Base-by-base conservation (phyloP, 345 rosid species). In the Theobroma cacao region DNA sequence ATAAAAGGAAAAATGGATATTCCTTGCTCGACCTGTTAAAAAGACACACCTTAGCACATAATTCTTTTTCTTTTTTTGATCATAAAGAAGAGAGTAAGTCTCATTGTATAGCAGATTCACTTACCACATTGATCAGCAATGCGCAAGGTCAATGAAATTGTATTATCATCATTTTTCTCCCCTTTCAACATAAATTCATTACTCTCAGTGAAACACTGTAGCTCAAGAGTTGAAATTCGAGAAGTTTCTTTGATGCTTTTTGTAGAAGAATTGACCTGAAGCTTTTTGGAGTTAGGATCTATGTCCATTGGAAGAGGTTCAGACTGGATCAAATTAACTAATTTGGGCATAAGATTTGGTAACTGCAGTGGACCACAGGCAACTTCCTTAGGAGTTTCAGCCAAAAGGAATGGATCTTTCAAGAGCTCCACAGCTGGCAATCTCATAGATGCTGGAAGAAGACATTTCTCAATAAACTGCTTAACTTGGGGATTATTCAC, bases 381-480 rank as follows among this genome's bases (percentile, higher is more conserved):
- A 64, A 2, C 73, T 76, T 86, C 90, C 80, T 89, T 91, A 6
- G 85, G 58, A 70, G 70, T 87, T 40, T 85, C 88, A 63, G 64
- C 59, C 17, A 80, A 81, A 64, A 96, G 91, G 83, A 92, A 96
- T 2, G 94, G 88, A 79, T 96, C 98, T 75, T 85, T 91, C 80
- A 88, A 82, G 79, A 94, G 97, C 71, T 90, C 95, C 3, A 73
- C 34, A 7, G 99, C 97, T 79, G 93, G 82, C 77, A 91, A 83
- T 80, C 98, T 87, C 28, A 78, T 62, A 5, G 89, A 53, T 41
- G 93, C 97, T 55, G 96, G 92, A 86, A 88, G 89, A 52, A 95
- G 89, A 82, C 99, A 95, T 82, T 91, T 93, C 87, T 95, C 98
- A 47, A 95, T 95, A 76, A 95, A 90, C 67, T 85, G 83, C 91